Conservation (phyloP, 345 rosid genomes). For the Camelina hispida region DNA sequence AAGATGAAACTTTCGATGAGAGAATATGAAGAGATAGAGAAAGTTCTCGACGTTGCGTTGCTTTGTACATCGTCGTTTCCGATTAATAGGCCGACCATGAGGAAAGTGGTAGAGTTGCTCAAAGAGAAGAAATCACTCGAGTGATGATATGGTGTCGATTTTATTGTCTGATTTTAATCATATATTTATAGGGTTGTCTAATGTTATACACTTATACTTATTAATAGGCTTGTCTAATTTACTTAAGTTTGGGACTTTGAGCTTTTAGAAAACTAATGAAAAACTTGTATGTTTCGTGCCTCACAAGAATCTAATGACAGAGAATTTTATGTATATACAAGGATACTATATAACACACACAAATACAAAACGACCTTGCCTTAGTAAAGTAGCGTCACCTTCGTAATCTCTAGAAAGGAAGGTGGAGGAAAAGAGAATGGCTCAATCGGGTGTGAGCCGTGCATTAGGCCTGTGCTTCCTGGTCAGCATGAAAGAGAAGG, state of each 20-base stretch:
- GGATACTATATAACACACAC: no score
- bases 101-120: constrained; percentile 71
- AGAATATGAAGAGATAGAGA: constrained; percentile 57
- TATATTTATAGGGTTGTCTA: background rate
- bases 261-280: background rate
- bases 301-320: background rate
- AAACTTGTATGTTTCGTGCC: background rate
- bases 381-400: no score
- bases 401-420: no score
- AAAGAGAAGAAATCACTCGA: constrained; percentile 45
- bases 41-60: constrained; percentile 61
- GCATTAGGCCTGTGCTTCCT: no score
- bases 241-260: background rate
- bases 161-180: background rate
- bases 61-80: constrained; percentile 63
- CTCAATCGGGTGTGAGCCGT: no score
- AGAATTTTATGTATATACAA: no score
- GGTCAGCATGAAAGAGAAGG: no score
- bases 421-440: no score
- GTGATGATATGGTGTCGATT: background rate
- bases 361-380: background rate
- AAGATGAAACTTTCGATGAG: constrained; percentile 47
- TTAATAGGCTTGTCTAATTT: background rate
- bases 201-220: no score
- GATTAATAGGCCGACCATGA: constrained; percentile 66